Evolutionary conservation across 345 rosid species (phyloP).

Genomic region (Eucalyptus sp.): DNA sequence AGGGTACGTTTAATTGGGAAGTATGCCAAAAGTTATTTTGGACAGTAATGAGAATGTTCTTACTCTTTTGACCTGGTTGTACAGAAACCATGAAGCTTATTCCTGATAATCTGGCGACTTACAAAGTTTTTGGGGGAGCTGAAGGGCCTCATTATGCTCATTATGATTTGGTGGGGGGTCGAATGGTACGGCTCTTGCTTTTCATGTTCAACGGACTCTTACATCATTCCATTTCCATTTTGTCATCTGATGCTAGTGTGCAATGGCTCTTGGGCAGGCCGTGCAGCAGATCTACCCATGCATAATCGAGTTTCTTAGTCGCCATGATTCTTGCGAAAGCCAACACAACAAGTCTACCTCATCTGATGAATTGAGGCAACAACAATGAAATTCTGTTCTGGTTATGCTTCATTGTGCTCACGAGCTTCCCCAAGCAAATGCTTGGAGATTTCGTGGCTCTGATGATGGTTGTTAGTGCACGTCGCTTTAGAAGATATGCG

Average conservation of each 20-base stretch:
- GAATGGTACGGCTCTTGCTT: slow-evolving; percentile 30
- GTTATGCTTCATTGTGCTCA: neutral
- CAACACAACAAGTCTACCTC: neutral
- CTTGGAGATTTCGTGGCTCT: neutral
- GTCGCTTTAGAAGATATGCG: neutral
- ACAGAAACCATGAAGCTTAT: slow-evolving; percentile 50
- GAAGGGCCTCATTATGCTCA: slow-evolving; percentile 69
- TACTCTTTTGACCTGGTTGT: neutral
- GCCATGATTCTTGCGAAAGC: slow-evolving; percentile 15
- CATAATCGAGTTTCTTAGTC: slow-evolving; percentile 56
- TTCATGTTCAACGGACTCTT: neutral
- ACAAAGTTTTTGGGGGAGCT: slow-evolving; percentile 47
- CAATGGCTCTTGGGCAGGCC: slow-evolving; percentile 39
- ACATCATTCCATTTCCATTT: neutral
- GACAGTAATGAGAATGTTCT: neutral
- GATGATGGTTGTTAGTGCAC: neutral
- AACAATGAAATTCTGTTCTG: neutral
- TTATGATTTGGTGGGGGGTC: slow-evolving; percentile 71
- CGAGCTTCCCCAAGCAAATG: neutral
- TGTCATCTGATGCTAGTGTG: neutral
- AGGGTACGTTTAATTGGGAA: slow-evolving; percentile 29
- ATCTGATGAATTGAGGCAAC: neutral
- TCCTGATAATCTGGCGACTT: slow-evolving; percentile 43
- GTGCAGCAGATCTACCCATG: slow-evolving; percentile 87
- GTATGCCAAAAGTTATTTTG: neutral